A percentile compares a stretch with the other conserved stretches of the same genome.
Conservation (phyloP, 768 basidiomycete genomes). For the Xanthoconium stramineum region DNA sequence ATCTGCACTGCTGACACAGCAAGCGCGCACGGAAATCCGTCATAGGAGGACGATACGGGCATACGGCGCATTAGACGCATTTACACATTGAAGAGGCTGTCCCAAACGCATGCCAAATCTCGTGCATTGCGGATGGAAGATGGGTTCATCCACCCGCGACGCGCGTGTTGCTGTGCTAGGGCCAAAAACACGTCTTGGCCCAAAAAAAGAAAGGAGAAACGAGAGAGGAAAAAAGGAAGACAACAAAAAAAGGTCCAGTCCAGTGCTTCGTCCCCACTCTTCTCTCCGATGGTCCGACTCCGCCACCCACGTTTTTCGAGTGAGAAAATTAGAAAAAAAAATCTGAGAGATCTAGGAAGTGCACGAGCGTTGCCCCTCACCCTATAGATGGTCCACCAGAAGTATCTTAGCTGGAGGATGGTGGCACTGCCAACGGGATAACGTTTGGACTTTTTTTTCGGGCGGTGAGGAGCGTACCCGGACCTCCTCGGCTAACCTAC, state of each 20-base stretch:
- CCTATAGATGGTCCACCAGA: too few relatives aligned
- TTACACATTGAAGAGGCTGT: too few relatives aligned
- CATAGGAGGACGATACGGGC: too few relatives aligned
- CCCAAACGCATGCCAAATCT: too few relatives aligned
- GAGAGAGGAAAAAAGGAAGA: neutral
- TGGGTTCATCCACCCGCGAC: neutral
- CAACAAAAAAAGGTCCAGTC: neutral
- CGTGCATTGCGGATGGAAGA: neutral
- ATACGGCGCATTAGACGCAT: too few relatives aligned
- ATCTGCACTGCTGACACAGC: too few relatives aligned
- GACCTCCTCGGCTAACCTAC: neutral
- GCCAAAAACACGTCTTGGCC: neutral
- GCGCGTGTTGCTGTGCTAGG: neutral
- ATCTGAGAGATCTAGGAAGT: neutral
- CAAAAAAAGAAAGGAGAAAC: neutral
- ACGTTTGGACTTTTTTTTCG: too few relatives aligned
- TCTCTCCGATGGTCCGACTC: slow-evolving; percentile 11
- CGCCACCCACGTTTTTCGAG: slow-evolving; percentile 11
- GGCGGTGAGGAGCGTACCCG: too few relatives aligned
- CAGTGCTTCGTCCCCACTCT: neutral
- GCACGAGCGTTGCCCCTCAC: neutral
- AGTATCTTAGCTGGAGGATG: too few relatives aligned
- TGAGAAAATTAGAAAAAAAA: neutral
- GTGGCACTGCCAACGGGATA: too few relatives aligned
- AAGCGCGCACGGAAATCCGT: too few relatives aligned